Evolutionary conservation across 345 rosid genomes (phyloP).

Genomic region (Euphorbia tirucalli): DNA sequence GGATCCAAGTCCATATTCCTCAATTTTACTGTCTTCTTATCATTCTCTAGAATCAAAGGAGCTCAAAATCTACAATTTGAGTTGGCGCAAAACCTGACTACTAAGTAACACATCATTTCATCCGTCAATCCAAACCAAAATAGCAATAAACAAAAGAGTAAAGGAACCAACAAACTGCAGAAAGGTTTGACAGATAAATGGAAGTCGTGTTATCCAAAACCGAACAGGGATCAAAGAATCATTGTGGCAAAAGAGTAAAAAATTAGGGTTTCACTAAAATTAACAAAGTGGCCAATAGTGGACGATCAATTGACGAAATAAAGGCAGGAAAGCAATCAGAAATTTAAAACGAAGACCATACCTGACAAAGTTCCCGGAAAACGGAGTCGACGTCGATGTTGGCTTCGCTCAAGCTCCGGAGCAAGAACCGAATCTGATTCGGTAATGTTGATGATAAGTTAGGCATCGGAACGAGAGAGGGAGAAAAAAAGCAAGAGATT

Average conservation of each 20-base stretch:
- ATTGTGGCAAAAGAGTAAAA: background rate
- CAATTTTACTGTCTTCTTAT: too few species aligned
- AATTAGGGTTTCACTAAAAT: slow-evolving; percentile 4
- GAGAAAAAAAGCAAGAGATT: background rate
- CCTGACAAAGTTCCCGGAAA: slow-evolving; percentile 62
- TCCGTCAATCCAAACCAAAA: background rate
- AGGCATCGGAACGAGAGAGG: slow-evolving; percentile 42
- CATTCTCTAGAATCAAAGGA: too few species aligned
- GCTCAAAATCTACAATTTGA: background rate
- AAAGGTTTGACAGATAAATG: background rate
- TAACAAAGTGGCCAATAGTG: background rate
- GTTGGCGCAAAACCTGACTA: background rate
- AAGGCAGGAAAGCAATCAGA: background rate
- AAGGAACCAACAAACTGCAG: background rate
- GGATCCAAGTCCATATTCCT: background rate
- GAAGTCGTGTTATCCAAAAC: background rate
- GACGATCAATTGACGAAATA: background rate
- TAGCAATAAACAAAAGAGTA: background rate
- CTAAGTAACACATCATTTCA: background rate
- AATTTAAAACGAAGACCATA: slow-evolving; percentile 14
- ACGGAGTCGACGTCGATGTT: slow-evolving; percentile 60
- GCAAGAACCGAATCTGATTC: slow-evolving; percentile 66
- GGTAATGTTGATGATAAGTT: slow-evolving; percentile 46
- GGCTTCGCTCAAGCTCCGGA: slow-evolving; percentile 53
- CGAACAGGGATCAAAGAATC: background rate